A percentile compares a stretch with the other conserved stretches of the same genome.
phyloP scores from a whole-genome alignment of 1,284 basidiomycete species.

The Marasmius tenuissimus region DNA sequence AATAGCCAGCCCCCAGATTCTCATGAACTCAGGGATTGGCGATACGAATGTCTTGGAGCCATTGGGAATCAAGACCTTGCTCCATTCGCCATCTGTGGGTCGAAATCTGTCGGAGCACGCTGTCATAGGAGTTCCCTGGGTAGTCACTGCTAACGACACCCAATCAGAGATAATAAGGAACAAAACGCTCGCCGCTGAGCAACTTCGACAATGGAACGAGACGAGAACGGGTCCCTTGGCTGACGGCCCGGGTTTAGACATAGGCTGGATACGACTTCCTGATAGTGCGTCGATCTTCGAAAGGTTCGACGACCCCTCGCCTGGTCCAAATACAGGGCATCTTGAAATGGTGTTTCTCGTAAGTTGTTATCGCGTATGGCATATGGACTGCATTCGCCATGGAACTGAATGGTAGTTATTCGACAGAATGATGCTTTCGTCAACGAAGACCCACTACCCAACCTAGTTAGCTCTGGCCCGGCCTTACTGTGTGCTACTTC shows the following conservation, averaged over 20 bases:
- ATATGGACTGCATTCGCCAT: neutral
- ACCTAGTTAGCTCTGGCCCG: constrained; percentile 25
- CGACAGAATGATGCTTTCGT: neutral
- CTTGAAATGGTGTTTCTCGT: constrained; percentile 18
- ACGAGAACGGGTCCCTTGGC: constrained; percentile 7
- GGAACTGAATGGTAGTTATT: neutral
- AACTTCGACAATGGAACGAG: constrained; percentile 4
- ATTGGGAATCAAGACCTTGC: constrained; percentile 3
- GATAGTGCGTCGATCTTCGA: constrained; percentile 11
- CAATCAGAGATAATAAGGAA: constrained; percentile 1
- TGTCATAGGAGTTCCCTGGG: constrained; percentile 3
- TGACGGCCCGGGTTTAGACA: constrained; percentile 6
- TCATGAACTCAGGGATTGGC: constrained; percentile 9
- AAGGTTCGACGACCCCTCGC: constrained; percentile 13
- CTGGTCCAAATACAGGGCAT: constrained; percentile 17
- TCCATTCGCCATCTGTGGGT: constrained; percentile 8
- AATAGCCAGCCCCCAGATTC: constrained; percentile 6
- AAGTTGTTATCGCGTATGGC: neutral
- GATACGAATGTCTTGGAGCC: neutral
- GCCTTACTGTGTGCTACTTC: constrained; percentile 31
- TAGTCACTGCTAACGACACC: constrained; percentile 6
- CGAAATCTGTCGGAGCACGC: constrained; percentile 7
- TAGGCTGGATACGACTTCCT: constrained; percentile 18
- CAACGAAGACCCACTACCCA: constrained; percentile 11
- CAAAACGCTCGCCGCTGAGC: constrained; percentile 2